Base-by-base conservation (phyloP, 2,329 filamentous ascomycete genomes). In the Tetracladium maxilliforme region DNA sequence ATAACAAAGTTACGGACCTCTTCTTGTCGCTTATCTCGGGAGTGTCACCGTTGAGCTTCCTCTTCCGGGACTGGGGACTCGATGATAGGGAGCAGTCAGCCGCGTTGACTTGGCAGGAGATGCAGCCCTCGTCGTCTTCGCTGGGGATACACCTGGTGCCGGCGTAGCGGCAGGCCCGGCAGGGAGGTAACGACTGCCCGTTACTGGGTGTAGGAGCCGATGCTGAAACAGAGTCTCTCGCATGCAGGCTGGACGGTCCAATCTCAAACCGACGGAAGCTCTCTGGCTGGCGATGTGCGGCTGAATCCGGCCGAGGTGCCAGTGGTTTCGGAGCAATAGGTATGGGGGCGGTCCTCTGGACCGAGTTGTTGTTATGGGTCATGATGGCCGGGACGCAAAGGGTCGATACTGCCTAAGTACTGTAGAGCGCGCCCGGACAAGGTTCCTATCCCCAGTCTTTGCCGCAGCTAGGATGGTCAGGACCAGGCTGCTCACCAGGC, bases 141-240 rank as follows among this genome's bases (percentile, higher is more conserved):
- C 83, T 75, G 37, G 80, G 67, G 33, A 83, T 72, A 53, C 82
- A 90, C 51, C 75, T 75, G 41, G 70, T 70, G 47, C 80, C 78
- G 36, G 77, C 69, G 48, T 67, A 64, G 34, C 74, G 64, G 49
- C 82, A 90, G 31, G 76, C 70, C 54, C 83, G 76, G 51, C 78
- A 83, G 19, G 72, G 67, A 28, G 64, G 54, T 57, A 54, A 26
- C 56, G 51, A 30, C 49, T 52, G 46, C 47, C 52, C 48, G 48
- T 55, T 43, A 27, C 47, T 47, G 27, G 52, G 41, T 14, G 58
- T 61, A 28, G 65, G 65, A 21, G 58, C 53, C 11, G 64, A 66
- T 36, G 60, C 58, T 34, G 61, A 52, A 38, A 58, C 59, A 41
- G 56, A 60, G 42, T 61, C 54, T 41, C 59, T 64, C 36, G 54